These are phyloP conservation scores for Pseudisothecium myosuroides DNA, from an alignment of 225 moss, liverwort and hornwort species.

Conservation along the genomic window DNA sequence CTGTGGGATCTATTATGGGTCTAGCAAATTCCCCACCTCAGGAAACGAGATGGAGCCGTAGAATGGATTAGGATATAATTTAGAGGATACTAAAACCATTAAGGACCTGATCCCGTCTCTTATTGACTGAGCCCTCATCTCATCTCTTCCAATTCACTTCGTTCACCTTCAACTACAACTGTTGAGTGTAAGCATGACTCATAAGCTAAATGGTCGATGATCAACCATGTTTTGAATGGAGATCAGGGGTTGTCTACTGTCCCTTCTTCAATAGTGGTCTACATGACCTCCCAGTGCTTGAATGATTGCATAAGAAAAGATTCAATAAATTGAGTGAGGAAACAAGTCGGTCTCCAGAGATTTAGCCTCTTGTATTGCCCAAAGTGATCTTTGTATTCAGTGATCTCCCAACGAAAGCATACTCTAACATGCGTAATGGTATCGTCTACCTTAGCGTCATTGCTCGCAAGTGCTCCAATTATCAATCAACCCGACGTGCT, in stretches of 20 bases:
- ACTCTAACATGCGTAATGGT: neutral
- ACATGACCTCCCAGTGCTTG: neutral
- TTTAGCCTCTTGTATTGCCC: neutral
- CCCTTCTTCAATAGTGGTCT: neutral
- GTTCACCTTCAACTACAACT: neutral
- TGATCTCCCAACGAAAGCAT: neutral
- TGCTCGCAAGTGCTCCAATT: neutral
- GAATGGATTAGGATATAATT: neutral
- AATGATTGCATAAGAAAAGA: neutral
- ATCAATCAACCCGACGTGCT: neutral
- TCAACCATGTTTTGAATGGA: neutral
- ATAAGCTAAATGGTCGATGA: neutral
- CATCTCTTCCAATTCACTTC: neutral
- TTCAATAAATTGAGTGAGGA: neutral
- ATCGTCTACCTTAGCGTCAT: neutral
- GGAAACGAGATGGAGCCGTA: neutral
- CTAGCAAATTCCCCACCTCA: neutral
- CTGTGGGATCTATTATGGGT: conserved; percentile 4
- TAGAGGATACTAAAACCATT: neutral
- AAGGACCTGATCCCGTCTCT: neutral
- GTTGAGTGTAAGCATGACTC: neutral
- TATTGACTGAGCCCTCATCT: neutral
- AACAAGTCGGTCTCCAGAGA: neutral
- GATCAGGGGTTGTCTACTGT: neutral
- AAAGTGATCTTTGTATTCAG: neutral